Conservation (phyloP, 768 basidiomycete species). For the Phylloporus rhodoxanthus region DNA sequence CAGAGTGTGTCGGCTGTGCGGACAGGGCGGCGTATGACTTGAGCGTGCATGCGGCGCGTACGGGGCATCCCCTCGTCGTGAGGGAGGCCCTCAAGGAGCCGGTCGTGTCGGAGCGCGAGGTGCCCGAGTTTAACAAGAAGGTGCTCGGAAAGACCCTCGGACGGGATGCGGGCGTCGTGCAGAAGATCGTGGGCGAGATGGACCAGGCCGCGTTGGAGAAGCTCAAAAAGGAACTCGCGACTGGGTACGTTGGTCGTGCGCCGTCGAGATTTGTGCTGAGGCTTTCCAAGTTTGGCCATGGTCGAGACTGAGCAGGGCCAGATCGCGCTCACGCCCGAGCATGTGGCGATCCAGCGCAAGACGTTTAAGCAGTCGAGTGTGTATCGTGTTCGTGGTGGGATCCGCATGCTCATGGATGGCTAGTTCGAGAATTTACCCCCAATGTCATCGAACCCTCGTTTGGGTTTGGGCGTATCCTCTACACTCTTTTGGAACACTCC, state of each 20-base stretch:
- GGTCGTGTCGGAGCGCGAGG: slow-evolving; percentile 71
- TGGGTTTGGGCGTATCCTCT: slow-evolving; percentile 93
- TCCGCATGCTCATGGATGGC: slow-evolving; percentile 20
- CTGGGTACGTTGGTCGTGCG: slow-evolving; percentile 49
- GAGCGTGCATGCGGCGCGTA: slow-evolving; percentile 79
- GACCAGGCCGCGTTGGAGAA: slow-evolving; percentile 58
- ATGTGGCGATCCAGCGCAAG: slow-evolving; percentile 74
- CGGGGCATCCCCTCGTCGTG: slow-evolving; percentile 81
- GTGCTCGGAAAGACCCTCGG: slow-evolving; percentile 84
- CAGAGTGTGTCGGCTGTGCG: slow-evolving; percentile 98
- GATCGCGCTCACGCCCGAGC: slow-evolving; percentile 65
- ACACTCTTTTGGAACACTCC: slow-evolving; percentile 88
- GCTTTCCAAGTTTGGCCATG: slow-evolving; percentile 40
- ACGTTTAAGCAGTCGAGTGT: slow-evolving; percentile 82
- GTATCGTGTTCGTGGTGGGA: slow-evolving; percentile 23
- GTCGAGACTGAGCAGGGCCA: slow-evolving; percentile 59
- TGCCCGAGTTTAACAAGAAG: slow-evolving; percentile 83
- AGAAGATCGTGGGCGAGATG: slow-evolving; percentile 59
- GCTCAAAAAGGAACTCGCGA: slow-evolving; percentile 64
- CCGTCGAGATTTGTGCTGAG: slow-evolving; percentile 10
- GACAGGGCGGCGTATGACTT: slow-evolving; percentile 97
- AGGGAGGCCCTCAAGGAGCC: slow-evolving; percentile 83
- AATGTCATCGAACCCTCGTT: slow-evolving; percentile 99
- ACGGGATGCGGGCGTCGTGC: slow-evolving; percentile 65
- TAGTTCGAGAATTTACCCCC: slow-evolving; percentile 92